Conservation (phyloP, 805 yeast species). For the Ogataea pilisensis region DNA sequence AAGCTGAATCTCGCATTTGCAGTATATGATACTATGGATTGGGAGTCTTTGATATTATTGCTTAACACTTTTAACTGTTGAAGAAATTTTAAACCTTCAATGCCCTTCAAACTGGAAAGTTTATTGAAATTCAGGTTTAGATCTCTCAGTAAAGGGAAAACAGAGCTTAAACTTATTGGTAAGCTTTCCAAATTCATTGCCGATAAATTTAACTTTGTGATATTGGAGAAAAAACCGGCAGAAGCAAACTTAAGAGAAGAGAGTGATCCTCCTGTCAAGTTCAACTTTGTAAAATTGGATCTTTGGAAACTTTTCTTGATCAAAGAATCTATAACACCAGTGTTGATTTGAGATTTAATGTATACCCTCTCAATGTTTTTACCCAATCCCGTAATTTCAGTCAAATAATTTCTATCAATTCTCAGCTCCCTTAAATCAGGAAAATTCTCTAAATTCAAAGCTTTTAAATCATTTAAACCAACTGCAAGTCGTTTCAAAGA, state of each 20-base stretch:
- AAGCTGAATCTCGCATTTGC: conserved; percentile 31
- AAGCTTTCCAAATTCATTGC: conserved; percentile 41
- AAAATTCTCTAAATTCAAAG: conserved; percentile 31
- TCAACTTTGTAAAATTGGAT: conserved; percentile 31
- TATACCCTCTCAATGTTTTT: conserved; percentile 40
- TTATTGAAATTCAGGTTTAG: conserved; percentile 49
- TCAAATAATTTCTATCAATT: conserved; percentile 38
- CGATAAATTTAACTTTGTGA: conserved; percentile 39
- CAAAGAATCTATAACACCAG: conserved; percentile 20
- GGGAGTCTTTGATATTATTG: conserved; percentile 37
- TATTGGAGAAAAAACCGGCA: conserved; percentile 25
- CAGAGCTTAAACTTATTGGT: conserved; percentile 34
- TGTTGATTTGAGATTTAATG: conserved; percentile 33
- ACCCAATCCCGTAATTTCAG: conserved; percentile 27
- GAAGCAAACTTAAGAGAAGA: conserved; percentile 2
- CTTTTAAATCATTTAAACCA: conserved; percentile 34
- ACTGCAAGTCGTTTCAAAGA: conserved; percentile 36
- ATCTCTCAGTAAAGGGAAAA: conserved; percentile 45
- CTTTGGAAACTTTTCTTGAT: conserved; percentile 13
- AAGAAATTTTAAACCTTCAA: conserved; percentile 34
- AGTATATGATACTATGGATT: conserved; percentile 30
- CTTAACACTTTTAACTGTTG: conserved; percentile 41
- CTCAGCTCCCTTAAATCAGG: conserved; percentile 41
- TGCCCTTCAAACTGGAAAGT: conserved; percentile 32
- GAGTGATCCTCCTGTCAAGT: conserved; percentile 29